Percentiles rank a stretch among this genome's conserved stretches.
Conservation (phyloP, 1,139 yeast genomes). For the Petasospora rhodanensis region DNA sequence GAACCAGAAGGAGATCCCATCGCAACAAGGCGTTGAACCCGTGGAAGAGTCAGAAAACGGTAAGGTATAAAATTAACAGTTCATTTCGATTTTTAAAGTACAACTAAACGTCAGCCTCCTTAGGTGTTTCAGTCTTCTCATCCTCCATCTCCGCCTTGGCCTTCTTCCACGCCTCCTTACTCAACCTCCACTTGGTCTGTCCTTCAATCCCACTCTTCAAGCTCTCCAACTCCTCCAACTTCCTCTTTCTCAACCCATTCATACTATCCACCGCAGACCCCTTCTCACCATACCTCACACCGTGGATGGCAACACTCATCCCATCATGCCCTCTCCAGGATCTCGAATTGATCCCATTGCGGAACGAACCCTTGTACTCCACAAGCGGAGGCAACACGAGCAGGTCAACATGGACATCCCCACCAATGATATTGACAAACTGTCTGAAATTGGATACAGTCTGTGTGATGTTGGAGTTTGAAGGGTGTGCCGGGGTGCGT, state of each 20-base stretch:
- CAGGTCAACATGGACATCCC: slow-evolving; percentile 66
- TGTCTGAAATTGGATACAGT: slow-evolving; percentile 25
- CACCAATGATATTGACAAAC: slow-evolving; percentile 25
- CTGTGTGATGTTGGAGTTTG: slow-evolving; percentile 30
- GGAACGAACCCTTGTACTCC: slow-evolving; percentile 55
- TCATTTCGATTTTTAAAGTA: too few species aligned
- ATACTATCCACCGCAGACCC: slow-evolving; percentile 21
- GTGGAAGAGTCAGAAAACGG: too few species aligned
- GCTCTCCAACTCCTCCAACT: slow-evolving; percentile 13
- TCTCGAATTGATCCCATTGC: slow-evolving; percentile 70
- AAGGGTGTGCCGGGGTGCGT: slow-evolving; percentile 35
- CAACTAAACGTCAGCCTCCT: too few species aligned
- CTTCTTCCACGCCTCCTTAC: slow-evolving; percentile 18
- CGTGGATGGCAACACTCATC: slow-evolving; percentile 53
- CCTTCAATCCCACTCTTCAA: too few species aligned
- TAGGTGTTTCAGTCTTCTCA: slow-evolving; percentile 4
- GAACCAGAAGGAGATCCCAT: slow-evolving; percentile 1
- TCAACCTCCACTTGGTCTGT: slow-evolving; percentile 23
- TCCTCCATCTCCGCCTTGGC: slow-evolving; percentile 14
- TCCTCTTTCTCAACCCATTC: slow-evolving; percentile 16
- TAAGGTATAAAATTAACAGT: not conserved
- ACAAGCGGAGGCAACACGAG: slow-evolving; percentile 65
- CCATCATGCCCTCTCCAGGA: slow-evolving; percentile 76
- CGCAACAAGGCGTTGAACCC: too few species aligned
- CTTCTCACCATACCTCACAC: slow-evolving; percentile 37